Conservation (phyloP, 495 filamentous ascomycete species). For the Platismatia glauca region DNA sequence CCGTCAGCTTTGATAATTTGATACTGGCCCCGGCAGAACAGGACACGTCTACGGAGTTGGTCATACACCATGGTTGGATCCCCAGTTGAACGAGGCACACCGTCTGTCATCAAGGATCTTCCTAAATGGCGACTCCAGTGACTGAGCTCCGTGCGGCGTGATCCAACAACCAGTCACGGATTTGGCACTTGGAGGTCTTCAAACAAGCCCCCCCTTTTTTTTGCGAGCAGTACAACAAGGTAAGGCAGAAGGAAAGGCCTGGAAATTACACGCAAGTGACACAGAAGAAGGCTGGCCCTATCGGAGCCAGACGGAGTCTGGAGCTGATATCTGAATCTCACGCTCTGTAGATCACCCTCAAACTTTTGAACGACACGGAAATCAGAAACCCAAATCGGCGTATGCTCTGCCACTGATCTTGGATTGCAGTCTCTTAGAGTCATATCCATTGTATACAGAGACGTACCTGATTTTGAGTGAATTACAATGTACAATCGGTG, state of each 20-base stretch:
- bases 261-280: not conserved
- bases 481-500: too few species aligned
- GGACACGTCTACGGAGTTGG: not conserved
- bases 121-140: not conserved
- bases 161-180: not conserved
- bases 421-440: not conserved
- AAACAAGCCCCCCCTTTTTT: not conserved
- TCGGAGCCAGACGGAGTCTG: not conserved
- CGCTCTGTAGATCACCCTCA: not conserved
- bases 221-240: not conserved
- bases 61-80: not conserved
- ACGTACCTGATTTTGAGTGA: too few species aligned
- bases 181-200: not conserved
- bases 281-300: not conserved
- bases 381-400: not conserved
- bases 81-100: not conserved
- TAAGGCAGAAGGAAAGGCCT: not conserved
- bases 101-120: too few species aligned
- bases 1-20: not conserved
- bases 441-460: too few species aligned
- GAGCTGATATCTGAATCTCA: not conserved
- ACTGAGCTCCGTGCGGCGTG: not conserved
- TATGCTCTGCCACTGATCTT: not conserved
- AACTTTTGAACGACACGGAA: not conserved
- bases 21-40: not conserved